Percentiles rank a stretch among this genome's conserved stretches.
These are phyloP conservation scores for Didymella pomorum DNA, from an alignment of 2,329 filamentous ascomycete genomes.

Conservation along the genomic window DNA sequence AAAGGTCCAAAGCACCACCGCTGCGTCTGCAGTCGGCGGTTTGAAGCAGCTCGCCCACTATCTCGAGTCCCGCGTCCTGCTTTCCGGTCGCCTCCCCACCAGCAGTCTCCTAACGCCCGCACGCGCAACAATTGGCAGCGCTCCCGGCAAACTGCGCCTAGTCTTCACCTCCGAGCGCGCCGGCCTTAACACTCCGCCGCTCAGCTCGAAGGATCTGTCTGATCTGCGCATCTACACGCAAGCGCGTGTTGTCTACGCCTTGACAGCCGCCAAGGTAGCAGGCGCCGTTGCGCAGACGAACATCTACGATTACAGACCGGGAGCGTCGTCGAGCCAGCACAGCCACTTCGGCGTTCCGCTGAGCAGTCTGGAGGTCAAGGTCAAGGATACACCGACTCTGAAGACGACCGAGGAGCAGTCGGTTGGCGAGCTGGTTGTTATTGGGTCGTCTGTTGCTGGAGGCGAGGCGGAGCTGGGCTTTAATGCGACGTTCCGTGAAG, in stretches of 20 bases:
- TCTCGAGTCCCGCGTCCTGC: conserved; percentile 73
- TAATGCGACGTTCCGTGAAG: conserved; percentile 60
- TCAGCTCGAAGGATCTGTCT: conserved; percentile 75
- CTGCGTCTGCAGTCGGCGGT: conserved; percentile 66
- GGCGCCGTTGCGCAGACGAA: conserved; percentile 89
- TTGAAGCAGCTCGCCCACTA: conserved; percentile 74
- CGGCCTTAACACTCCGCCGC: conserved; percentile 66
- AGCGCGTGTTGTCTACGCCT: conserved; percentile 82
- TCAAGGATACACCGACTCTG: conserved; percentile 68
- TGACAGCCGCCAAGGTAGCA: conserved; percentile 83
- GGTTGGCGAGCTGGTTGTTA: conserved; percentile 69
- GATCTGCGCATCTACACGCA: conserved; percentile 84
- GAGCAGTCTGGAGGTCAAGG: conserved; percentile 78
- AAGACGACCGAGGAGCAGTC: conserved; percentile 68
- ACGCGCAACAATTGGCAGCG: conserved; percentile 66
- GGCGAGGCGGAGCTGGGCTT: conserved; percentile 70
- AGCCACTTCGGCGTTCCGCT: conserved; percentile 84
- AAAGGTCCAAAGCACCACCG: conserved; percentile 70
- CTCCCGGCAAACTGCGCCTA: conserved; percentile 78
- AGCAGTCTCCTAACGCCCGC: conserved; percentile 68
- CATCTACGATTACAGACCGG: conserved; percentile 81
- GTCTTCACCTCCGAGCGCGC: conserved; percentile 80
- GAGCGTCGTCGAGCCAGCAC: conserved; percentile 50
- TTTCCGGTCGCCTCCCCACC: conserved; percentile 76
- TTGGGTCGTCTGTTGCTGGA: conserved; percentile 76